These are phyloP conservation scores for Alternaria atra DNA, from an alignment of 2,329 filamentous ascomycete genomes.

Conservation along the genomic window DNA sequence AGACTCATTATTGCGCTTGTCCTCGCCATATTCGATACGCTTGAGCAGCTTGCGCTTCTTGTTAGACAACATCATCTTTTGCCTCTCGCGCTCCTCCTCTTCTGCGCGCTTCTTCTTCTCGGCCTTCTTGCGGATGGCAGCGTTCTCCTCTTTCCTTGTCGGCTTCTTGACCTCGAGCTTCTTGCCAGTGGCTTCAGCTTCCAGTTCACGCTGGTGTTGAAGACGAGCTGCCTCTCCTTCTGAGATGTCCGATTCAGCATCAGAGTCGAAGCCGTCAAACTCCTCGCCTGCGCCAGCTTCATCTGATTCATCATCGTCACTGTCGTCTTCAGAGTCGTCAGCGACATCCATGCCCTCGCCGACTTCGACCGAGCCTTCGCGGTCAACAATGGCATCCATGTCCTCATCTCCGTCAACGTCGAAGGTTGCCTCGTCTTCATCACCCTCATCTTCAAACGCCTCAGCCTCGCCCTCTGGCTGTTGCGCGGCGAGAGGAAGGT, in stretches of 20 bases:
- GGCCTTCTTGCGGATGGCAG: slow-evolving; percentile 72
- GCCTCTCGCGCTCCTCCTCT: slow-evolving; percentile 86
- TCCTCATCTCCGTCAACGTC: slow-evolving; percentile 46
- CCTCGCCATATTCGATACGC: slow-evolving; percentile 97
- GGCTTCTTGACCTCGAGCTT: slow-evolving; percentile 52
- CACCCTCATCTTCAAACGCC: slow-evolving; percentile 67
- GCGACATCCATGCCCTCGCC: slow-evolving; percentile 60
- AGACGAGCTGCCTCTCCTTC: slow-evolving; percentile 69
- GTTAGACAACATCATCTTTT: slow-evolving; percentile 98
- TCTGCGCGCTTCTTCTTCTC: slow-evolving; percentile 70
- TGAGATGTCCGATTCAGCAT: slow-evolving; percentile 56
- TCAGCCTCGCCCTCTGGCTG: slow-evolving; percentile 87
- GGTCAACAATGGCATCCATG: slow-evolving; percentile 45
- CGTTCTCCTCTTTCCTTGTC: slow-evolving; percentile 67
- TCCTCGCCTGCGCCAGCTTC: slow-evolving; percentile 45
- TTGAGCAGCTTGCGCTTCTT: slow-evolving; percentile 98
- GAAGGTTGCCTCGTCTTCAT: slow-evolving; percentile 52
- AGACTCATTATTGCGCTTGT: slow-evolving; percentile 89
- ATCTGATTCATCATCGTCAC: slow-evolving; percentile 56
- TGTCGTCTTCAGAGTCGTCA: slow-evolving; percentile 57
- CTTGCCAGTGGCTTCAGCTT: slow-evolving; percentile 84
- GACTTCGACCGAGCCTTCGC: slow-evolving; percentile 57
- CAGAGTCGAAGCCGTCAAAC: slow-evolving; percentile 59
- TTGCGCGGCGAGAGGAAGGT: slow-evolving; percentile 83
- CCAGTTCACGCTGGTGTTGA: slow-evolving; percentile 86